Evolutionary conservation across 2,329 filamentous ascomycete genomes (phyloP).

Genomic region (Zymoseptoria crescenta): DNA sequence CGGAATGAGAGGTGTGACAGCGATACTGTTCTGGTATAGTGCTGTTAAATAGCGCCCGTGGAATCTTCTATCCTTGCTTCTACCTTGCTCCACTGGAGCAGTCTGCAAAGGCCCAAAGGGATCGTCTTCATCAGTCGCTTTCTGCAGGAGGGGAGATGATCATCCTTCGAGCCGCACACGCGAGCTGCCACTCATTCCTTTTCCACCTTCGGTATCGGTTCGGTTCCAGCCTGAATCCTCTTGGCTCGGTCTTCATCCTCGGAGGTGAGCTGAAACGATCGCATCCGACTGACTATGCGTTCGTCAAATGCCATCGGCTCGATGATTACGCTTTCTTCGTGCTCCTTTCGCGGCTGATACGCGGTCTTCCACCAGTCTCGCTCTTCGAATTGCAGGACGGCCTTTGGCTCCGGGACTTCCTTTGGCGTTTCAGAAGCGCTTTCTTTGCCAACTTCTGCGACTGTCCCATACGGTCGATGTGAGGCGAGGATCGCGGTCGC

Average conservation of each 20-base stretch:
- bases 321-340: constrained; percentile 60
- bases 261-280: constrained; percentile 60
- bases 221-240: constrained; percentile 26
- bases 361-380: constrained; percentile 76
- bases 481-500: constrained; percentile 69
- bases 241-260: constrained; percentile 63
- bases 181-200: neutral
- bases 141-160: neutral
- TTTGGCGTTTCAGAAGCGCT: constrained; percentile 21
- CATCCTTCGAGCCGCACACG: neutral
- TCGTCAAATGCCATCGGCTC: constrained; percentile 64
- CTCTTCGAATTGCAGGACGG: constrained; percentile 63
- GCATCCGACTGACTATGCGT: constrained; percentile 71
- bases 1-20: no score
- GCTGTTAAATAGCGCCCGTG: no score
- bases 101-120: neutral
- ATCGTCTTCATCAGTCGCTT: neutral
- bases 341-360: constrained; percentile 44
- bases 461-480: constrained; percentile 40
- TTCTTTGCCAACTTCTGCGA: constrained; percentile 11
- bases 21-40: no score
- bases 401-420: constrained; percentile 54
- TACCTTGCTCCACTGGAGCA: no score
- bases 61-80: no score
- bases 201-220: constrained; percentile 1